Base-by-base conservation (phyloP, 768 basidiomycete genomes). In the Psilocybe sp. region DNA sequence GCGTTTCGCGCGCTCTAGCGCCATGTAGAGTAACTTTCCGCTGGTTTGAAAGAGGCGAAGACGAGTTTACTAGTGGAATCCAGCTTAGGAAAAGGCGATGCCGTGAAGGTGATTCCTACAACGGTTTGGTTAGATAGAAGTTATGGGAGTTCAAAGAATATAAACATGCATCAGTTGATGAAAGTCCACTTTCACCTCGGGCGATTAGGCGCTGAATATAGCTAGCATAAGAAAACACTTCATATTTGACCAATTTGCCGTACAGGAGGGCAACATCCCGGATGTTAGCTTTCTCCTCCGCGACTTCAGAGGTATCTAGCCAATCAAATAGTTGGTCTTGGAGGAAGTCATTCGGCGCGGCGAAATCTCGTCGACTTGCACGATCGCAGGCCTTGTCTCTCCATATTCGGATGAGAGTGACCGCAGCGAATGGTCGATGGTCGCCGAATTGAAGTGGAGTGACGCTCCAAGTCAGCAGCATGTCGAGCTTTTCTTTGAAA, bases 121-220 rank as follows among this genome's bases (percentile, higher is more conserved):
- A 32, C 10, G 4, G 33, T 34, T 32, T 15, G 45, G 18, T 13
- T 14, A 14, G 3, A 31, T 34, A 28, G n/a, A 28, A 47, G 28
- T 40, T 18, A 23, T 45, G 8, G n/a, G 15, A 54, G 19, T 18
- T 28, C 23, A 28, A 10, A 33, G 18, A 7, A 28, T 23, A 45
- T 6, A 19, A 7, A 56, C 76, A 32, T 57, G 85, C 86, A 66
- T 84, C 78, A 13, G 66, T 64, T 53, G 63, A 73, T 3, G 76
- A 76, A 33, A 90, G 64, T 7, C 83, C 86, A 0, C 66, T 57
- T 62, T 92, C 90, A 8, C 87, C 84, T 14, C 91, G 79, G 4
- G 89, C 89, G 47, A 93, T 81, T n/a, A 92, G 72, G 37, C 88
- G 79, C 59, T 90, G 87, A 35, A 92, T 78, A 59, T 92, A 92